Evolutionary conservation across 2,329 filamentous ascomycete genomes (phyloP), one percentile per base, ranked within the genome.

Genomic region (Apiospora arundinis): DNA sequence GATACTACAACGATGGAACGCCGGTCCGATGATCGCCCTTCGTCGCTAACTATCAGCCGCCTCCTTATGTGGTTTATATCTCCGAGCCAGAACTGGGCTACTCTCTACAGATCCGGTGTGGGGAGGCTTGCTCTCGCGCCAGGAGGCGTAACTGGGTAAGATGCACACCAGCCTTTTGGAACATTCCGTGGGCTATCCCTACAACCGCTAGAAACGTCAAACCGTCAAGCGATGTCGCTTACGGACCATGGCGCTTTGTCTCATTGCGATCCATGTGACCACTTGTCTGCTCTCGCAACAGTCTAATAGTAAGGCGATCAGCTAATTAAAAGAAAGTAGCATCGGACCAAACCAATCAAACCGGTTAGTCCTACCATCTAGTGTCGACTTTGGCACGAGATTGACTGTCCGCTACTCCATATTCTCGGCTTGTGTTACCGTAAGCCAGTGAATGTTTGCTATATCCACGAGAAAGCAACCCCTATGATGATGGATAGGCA

Each of bases 1-100:
- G 56, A 63, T 40, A 63, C 56, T n/a, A 32, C 56, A 28, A 63
- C 56, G 56, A 63, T 63, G 56, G 56, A 63, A 63, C 56, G 32
- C 56, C 56, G 32, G 56, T 40, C 56, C 56, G 56, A 40, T 40
- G 32, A 40, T 63, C 18, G 56, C 56, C 32, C 37, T 63, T 40
- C 18, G 21, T 40, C n/a, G 56, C 32, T 63, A 12, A 18, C 40
- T 63, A 14, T 40, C 56, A 14, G 28, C 32, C 56, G 56, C 32
- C 56, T n/a, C 23, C 49, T 23, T 16, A 56, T 52, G n/a, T 11
- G 46, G 21, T 49, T n/a, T 23, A 11, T 49, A 21, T 52, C 25
- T 23, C 48, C 18, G 28, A 52, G 18, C 23, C 8, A 32, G 16
- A 56, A 8, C 25, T 25, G 6, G 8, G 25, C 28, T 16, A n/a